Evolutionary conservation across 2,329 filamentous ascomycete genomes (phyloP).

Genomic region (Cercospora janseana): DNA sequence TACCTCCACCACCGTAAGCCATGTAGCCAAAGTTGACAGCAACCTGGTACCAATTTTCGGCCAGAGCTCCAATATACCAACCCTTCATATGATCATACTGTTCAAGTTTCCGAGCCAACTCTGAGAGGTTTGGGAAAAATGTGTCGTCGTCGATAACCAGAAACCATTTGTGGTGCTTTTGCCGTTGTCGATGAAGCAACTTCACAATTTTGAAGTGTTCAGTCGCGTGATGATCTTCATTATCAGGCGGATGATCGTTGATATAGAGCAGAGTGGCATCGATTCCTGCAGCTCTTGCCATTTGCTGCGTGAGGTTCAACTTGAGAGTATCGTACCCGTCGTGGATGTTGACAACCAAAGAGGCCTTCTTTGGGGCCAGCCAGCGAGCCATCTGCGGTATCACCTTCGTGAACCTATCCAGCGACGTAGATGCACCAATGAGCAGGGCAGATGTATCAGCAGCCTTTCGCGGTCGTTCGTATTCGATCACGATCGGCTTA

Average conservation of each 20-base stretch:
- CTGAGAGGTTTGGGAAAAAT: slow-evolving; percentile 21
- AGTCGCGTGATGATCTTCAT: not conserved
- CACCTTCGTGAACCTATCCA: not conserved
- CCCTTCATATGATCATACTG: slow-evolving; percentile 14
- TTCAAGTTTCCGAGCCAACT: slow-evolving; percentile 11
- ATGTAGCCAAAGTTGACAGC: slow-evolving; percentile 16
- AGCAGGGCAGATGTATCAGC: slow-evolving; percentile 1
- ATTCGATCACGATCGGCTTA: too few species aligned
- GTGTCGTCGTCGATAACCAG: slow-evolving; percentile 25
- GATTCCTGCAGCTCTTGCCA: not conserved
- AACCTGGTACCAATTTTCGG: slow-evolving; percentile 16
- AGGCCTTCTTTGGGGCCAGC: not conserved
- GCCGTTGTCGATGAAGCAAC: not conserved
- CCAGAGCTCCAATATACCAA: slow-evolving; percentile 18
- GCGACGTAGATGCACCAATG: slow-evolving; percentile 2
- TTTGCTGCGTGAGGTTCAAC: not conserved
- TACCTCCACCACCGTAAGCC: slow-evolving; percentile 23
- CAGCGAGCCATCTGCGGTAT: slow-evolving; percentile 9
- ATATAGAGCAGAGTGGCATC: not conserved
- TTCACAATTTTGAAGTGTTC: slow-evolving; percentile 3
- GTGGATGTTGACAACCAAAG: slow-evolving; percentile 5
- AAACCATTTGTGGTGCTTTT: slow-evolving; percentile 14
- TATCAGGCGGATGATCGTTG: not conserved
- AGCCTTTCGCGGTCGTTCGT: too few species aligned
- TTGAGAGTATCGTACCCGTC: not conserved